Evolutionary conservation across 495 filamentous ascomycete genomes (phyloP).

Genomic region (Emericellopsis terricola): DNA sequence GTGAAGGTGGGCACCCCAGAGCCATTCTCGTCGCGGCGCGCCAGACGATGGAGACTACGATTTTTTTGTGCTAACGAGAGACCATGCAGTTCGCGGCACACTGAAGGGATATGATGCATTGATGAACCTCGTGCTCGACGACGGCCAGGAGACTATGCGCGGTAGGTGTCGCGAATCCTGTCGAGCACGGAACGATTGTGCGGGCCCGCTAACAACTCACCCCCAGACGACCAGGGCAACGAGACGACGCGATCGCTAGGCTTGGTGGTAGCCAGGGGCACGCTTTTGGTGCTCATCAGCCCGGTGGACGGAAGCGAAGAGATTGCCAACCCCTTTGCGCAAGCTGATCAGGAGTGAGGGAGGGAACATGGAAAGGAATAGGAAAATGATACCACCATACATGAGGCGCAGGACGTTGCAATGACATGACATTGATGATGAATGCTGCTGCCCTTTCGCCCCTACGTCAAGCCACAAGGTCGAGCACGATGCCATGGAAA

Average conservation of each 20-base stretch:
- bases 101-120: slow-evolving; percentile 92
- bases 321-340: slow-evolving; percentile 84
- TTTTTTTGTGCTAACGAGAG: neutral
- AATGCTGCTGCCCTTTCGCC: too few relatives aligned
- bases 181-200: neutral
- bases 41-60: neutral
- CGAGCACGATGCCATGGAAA: too few relatives aligned
- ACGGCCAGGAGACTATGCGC: slow-evolving; percentile 75
- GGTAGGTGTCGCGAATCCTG: slow-evolving; percentile 30
- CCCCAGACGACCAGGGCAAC: slow-evolving; percentile 78
- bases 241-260: slow-evolving; percentile 68
- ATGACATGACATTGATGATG: too few relatives aligned
- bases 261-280: slow-evolving; percentile 81
- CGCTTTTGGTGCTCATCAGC: slow-evolving; percentile 77
- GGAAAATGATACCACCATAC: neutral
- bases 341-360: slow-evolving; percentile 39
- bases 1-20: slow-evolving; percentile 87
- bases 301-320: slow-evolving; percentile 88
- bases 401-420: too few relatives aligned
- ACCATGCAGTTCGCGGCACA: slow-evolving; percentile 70
- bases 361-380: too few relatives aligned
- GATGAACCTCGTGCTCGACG: slow-evolving; percentile 94
- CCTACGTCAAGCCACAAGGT: too few relatives aligned
- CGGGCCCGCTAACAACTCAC: neutral
- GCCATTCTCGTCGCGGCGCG: slow-evolving; percentile 5